Conservation (phyloP, 2,329 filamentous ascomycete genomes). For the Emericellopsis atlantica region DNA sequence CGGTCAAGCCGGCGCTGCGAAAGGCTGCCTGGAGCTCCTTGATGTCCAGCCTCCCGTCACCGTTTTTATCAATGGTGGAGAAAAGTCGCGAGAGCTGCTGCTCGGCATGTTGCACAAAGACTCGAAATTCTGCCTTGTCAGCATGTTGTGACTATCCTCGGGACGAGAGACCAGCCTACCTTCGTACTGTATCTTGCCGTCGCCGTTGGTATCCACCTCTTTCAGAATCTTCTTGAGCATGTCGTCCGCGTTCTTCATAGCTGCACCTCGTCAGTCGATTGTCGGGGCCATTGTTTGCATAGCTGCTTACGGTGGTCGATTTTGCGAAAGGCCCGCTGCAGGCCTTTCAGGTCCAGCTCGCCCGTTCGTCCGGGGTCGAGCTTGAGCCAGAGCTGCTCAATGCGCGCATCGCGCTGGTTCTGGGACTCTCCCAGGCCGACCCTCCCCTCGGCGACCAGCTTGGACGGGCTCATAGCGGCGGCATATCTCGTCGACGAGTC, state of each 20-base stretch:
- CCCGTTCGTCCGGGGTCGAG: conserved; percentile 68
- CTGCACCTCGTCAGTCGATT: conserved; percentile 17
- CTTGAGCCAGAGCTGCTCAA: conserved; percentile 73
- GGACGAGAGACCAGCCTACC: conserved; percentile 38
- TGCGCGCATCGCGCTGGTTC: conserved; percentile 66
- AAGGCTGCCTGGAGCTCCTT: conserved; percentile 74
- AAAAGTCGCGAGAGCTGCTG: conserved; percentile 73
- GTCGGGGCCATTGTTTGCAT: neutral
- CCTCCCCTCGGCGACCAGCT: conserved; percentile 36
- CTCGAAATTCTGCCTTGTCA: conserved; percentile 59
- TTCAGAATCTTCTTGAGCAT: conserved; percentile 72
- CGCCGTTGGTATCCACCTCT: conserved; percentile 73
- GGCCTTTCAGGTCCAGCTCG: conserved; percentile 69
- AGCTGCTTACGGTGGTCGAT: conserved; percentile 78
- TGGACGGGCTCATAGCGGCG: conserved; percentile 25
- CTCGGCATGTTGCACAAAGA: conserved; percentile 81
- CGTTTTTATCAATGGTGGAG: conserved; percentile 71
- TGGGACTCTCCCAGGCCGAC: conserved; percentile 65
- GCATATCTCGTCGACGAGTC: conserved; percentile 17
- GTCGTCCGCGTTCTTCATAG: conserved; percentile 79
- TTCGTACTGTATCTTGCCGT: conserved; percentile 84
- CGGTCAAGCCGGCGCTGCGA: conserved; percentile 60
- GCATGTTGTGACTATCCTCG: neutral
- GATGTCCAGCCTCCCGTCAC: conserved; percentile 77
- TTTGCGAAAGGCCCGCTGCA: conserved; percentile 73